Evolutionary conservation across 2,329 filamentous ascomycete genomes (phyloP).

Genomic region (Cladophialophora exuberans): DNA sequence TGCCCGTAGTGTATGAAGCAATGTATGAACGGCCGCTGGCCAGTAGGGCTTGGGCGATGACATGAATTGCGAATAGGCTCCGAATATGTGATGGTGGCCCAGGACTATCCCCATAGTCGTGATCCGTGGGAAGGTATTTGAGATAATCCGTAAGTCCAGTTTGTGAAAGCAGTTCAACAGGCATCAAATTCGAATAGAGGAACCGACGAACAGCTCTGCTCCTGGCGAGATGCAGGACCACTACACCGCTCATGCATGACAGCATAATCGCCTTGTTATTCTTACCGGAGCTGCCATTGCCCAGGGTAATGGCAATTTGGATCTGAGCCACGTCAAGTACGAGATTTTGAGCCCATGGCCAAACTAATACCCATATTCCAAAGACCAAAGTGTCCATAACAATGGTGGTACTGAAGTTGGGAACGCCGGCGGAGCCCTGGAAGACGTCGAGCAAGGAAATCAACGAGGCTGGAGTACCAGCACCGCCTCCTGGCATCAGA

Average conservation of each 20-base stretch:
- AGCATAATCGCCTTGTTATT: conserved; percentile 49
- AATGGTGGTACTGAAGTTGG: conserved; percentile 80
- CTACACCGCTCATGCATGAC: conserved; percentile 51
- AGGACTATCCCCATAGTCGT: conserved; percentile 41
- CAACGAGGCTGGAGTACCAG: conserved; percentile 66
- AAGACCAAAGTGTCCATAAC: conserved; percentile 83
- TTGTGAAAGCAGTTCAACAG: conserved; percentile 48
- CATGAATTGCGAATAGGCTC: conserved; percentile 53
- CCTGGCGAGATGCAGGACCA: conserved; percentile 50
- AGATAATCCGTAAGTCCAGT: conserved; percentile 48
- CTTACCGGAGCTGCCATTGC: conserved; percentile 68
- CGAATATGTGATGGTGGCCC: conserved; percentile 49
- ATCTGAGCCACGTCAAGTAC: conserved; percentile 89
- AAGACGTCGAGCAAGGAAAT: conserved; percentile 89
- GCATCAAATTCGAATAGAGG: conserved; percentile 49
- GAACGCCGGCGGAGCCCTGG: conserved; percentile 81
- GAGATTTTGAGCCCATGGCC: conserved; percentile 83
- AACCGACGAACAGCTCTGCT: conserved; percentile 55
- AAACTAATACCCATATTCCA: conserved; percentile 83
- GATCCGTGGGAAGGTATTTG: conserved; percentile 46
- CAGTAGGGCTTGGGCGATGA: conserved; percentile 52
- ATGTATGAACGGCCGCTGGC: conserved; percentile 52
- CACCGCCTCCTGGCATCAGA: conserved; percentile 79
- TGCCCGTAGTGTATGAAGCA: conserved; percentile 46
- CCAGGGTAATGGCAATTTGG: conserved; percentile 87